phyloP scores from a whole-genome alignment of 371 early-diverging fungal genomes.

The Polyrhizophydium stewartii region DNA sequence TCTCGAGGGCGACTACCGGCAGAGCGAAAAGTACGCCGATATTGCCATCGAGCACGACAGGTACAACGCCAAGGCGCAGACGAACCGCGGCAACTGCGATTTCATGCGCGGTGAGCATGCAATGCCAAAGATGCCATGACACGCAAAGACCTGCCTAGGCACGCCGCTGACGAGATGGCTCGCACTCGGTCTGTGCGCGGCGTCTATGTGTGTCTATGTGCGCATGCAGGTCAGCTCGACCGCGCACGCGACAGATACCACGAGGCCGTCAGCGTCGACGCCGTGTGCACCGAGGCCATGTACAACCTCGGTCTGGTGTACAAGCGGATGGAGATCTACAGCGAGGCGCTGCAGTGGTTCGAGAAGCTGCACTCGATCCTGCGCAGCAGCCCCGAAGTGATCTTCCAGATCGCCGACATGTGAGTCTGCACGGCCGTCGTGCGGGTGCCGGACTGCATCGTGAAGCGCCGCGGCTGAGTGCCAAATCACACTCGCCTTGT shows the following conservation, averaged over 20 bases:
- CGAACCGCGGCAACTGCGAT: slow-evolving; percentile 42
- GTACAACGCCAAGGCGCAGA: slow-evolving; percentile 52
- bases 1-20: slow-evolving; percentile 43
- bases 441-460: no score
- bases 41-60: slow-evolving; percentile 40
- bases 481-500: no score
- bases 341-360: slow-evolving; percentile 40
- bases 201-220: background rate
- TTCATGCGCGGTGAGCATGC: slow-evolving; percentile 23
- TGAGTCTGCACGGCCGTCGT: slow-evolving; percentile 2
- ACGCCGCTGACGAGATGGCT: no score
- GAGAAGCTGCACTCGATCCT: slow-evolving; percentile 50
- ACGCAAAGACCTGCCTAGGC: no score
- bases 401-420: slow-evolving; percentile 53
- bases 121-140: no score
- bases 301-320: slow-evolving; percentile 45
- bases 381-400: slow-evolving; percentile 43
- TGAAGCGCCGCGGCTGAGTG: no score
- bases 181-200: no score
- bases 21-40: slow-evolving; percentile 47
- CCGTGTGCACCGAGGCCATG: slow-evolving; percentile 49
- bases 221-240: slow-evolving; percentile 23
- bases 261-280: slow-evolving; percentile 46
- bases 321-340: slow-evolving; percentile 28
- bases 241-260: slow-evolving; percentile 40